Evolutionary conservation across 1,284 basidiomycete genomes (phyloP).

Genomic region (Cutaneotrichosporon arboriforme): DNA sequence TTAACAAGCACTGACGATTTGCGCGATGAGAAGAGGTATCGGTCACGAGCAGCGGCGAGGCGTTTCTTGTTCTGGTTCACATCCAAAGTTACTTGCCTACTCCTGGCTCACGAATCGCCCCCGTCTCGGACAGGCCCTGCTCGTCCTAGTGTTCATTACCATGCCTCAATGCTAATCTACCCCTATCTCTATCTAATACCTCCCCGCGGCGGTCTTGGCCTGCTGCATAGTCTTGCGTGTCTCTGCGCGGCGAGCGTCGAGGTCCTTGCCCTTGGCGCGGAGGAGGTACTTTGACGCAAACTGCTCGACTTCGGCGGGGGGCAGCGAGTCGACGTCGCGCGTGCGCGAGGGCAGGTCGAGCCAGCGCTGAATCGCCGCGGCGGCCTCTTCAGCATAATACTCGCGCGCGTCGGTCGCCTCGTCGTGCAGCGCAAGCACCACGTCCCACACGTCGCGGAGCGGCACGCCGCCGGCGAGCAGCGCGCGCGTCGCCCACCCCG

Average conservation of each 20-base stretch:
- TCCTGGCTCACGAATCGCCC: no score
- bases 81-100: no score
- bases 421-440: slow-evolving; percentile 29
- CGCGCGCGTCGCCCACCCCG: slow-evolving; percentile 35
- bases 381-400: slow-evolving; percentile 43
- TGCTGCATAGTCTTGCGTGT: slow-evolving; percentile 31
- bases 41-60: no score
- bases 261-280: slow-evolving; percentile 15
- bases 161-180: no score
- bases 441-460: slow-evolving; percentile 38
- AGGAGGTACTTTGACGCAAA: slow-evolving; percentile 39
- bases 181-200: slow-evolving; percentile 16
- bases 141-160: no score
- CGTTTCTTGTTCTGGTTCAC: no score
- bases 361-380: slow-evolving; percentile 25
- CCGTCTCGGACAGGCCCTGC: no score
- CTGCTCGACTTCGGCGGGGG: slow-evolving; percentile 30
- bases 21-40: no score
- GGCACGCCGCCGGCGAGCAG: slow-evolving; percentile 37
- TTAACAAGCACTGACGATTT: no score
- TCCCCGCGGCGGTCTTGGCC: slow-evolving; percentile 32
- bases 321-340: slow-evolving; percentile 13
- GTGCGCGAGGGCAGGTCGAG: slow-evolving; percentile 8
- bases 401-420: slow-evolving; percentile 33
- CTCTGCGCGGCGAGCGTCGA: slow-evolving; percentile 21